These are phyloP conservation scores for Globisporangium parvum DNA, from an alignment of 352 stramenopile genomes.

Conservation along the genomic window DNA sequence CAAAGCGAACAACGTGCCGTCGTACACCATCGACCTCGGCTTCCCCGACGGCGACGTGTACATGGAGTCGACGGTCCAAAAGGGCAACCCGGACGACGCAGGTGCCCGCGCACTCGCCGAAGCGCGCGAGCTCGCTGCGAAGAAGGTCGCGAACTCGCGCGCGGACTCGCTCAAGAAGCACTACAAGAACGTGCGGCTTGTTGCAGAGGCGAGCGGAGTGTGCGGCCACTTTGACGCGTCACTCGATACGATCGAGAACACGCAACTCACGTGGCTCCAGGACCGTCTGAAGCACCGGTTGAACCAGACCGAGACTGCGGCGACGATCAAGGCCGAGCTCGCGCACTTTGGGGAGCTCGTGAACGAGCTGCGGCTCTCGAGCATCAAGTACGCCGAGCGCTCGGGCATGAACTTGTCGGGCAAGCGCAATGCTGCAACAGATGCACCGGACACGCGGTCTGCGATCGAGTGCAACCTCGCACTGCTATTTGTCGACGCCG, in stretches of 20 bases:
- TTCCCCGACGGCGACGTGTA: slow-evolving; percentile 79
- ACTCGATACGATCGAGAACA: slow-evolving; percentile 63
- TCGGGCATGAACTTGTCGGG: slow-evolving; percentile 85
- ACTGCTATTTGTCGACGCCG: slow-evolving; percentile 53
- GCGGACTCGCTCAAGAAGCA: slow-evolving; percentile 80
- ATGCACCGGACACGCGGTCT: slow-evolving; percentile 69
- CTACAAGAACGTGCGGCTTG: slow-evolving; percentile 80
- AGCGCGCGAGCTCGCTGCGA: slow-evolving; percentile 46
- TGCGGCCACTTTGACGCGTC: slow-evolving; percentile 74
- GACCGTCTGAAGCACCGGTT: slow-evolving; percentile 63
- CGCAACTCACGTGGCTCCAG: slow-evolving; percentile 76
- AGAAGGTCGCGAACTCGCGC: slow-evolving; percentile 72
- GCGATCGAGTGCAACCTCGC: slow-evolving; percentile 65
- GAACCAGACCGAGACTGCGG: slow-evolving; percentile 64
- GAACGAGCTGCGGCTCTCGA: slow-evolving; percentile 74
- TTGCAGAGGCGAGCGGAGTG: slow-evolving; percentile 75
- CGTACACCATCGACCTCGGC: slow-evolving; percentile 78
- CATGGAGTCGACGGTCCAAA: slow-evolving; percentile 63
- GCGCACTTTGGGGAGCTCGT: slow-evolving; percentile 75
- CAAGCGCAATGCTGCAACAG: slow-evolving; percentile 62
- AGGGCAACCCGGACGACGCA: slow-evolving; percentile 64
- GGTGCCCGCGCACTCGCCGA: slow-evolving; percentile 59
- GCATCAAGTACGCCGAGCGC: slow-evolving; percentile 76
- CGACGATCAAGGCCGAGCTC: slow-evolving; percentile 85
- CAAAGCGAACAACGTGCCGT: slow-evolving; percentile 70